Percentiles rank a stretch among this genome's conserved stretches.
Conservation (phyloP, 2,329 filamentous ascomycete species). For the Aspergillus alliaceus region DNA sequence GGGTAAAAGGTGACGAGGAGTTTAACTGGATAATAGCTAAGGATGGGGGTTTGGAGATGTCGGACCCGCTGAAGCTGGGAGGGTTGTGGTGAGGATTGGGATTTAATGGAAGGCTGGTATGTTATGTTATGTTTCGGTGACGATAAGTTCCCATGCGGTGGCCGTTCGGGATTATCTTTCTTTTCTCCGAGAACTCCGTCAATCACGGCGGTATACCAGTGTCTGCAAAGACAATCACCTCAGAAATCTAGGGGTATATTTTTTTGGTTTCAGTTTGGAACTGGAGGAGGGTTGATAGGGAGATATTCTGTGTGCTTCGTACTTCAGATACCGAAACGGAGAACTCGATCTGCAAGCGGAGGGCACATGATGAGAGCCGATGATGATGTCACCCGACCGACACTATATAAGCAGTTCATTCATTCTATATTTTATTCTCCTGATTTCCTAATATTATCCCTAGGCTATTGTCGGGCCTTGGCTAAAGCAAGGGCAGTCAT, state of each 20-base stretch:
- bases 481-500: too few species aligned
- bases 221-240: neutral
- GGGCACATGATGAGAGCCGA: constrained; percentile 6
- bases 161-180: constrained; percentile 11
- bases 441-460: too few species aligned
- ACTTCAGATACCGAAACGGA: too few species aligned
- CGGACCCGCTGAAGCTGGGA: neutral
- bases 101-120: neutral
- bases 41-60: neutral
- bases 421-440: too few species aligned
- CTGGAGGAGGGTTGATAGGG: too few species aligned
- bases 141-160: constrained; percentile 21
- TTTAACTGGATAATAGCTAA: neutral
- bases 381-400: constrained; percentile 29
- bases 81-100: neutral
- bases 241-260: too few species aligned
- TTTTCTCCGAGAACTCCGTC: constrained; percentile 26
- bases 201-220: neutral
- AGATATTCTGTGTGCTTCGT: neutral
- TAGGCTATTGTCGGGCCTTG: too few species aligned
- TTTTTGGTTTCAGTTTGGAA: neutral
- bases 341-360: neutral
- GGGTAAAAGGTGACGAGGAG: neutral
- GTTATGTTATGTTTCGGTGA: constrained; percentile 13
- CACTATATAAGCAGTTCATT: neutral